phyloP scores from a whole-genome alignment of 2,329 filamentous ascomycete genomes.

The Monosporascus sp. region DNA sequence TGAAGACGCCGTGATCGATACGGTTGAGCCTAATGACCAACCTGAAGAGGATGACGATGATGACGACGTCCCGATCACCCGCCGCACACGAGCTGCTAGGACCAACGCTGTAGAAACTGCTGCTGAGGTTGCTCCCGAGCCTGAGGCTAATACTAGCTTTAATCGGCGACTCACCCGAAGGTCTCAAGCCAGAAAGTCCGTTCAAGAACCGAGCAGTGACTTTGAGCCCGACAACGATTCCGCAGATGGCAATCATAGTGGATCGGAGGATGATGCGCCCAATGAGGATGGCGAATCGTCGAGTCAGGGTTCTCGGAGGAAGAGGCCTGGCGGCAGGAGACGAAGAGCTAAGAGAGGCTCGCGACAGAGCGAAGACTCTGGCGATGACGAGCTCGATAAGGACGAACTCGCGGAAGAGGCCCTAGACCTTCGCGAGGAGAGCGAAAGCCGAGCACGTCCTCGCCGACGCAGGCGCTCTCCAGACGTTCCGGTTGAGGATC shows the following conservation, averaged over 20 bases:
- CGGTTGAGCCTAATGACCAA: slow-evolving; percentile 18
- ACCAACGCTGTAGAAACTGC: slow-evolving; percentile 10
- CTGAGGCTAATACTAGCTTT: slow-evolving; percentile 23
- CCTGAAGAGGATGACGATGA: slow-evolving; percentile 46
- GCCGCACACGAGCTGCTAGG: slow-evolving; percentile 36
- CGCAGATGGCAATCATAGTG: slow-evolving; percentile 46
- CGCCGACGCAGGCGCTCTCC: slow-evolving; percentile 48
- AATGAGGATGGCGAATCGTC: slow-evolving; percentile 37
- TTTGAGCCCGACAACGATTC: slow-evolving; percentile 58
- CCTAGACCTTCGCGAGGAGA: slow-evolving; percentile 53
- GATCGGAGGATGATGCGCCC: slow-evolving; percentile 20
- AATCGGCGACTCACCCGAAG: slow-evolving; percentile 44
- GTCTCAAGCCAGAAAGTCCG: slow-evolving; percentile 39
- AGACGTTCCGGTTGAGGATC: slow-evolving; percentile 55
- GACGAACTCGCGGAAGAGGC: slow-evolving; percentile 64
- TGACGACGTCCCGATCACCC: slow-evolving; percentile 42
- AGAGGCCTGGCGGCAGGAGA: slow-evolving; percentile 33
- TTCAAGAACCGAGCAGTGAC: slow-evolving; percentile 53
- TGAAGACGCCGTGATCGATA: slow-evolving; percentile 24
- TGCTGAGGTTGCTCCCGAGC: slow-evolving; percentile 14
- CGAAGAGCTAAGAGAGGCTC: slow-evolving; percentile 41
- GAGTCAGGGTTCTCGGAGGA: slow-evolving; percentile 45
- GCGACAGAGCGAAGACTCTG: slow-evolving; percentile 47
- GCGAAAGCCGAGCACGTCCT: slow-evolving; percentile 30
- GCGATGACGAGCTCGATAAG: slow-evolving; percentile 53